These are phyloP conservation scores for Triticum monococcum DNA, from an alignment of 176 grass and related monocot genomes.

Conservation along the genomic window DNA sequence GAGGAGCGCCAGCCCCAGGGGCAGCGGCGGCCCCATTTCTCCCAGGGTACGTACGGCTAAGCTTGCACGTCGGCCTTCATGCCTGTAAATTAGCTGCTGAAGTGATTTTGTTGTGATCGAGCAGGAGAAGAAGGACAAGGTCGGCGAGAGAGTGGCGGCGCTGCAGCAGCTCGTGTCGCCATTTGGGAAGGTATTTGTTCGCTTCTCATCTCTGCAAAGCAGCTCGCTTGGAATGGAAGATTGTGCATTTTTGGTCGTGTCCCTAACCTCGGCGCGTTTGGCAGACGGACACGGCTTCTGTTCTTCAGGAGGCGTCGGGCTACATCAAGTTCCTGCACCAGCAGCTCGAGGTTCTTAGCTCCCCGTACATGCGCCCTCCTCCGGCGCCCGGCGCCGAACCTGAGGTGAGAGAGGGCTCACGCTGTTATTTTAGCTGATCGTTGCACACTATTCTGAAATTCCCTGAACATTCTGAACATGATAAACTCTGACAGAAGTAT, in stretches of 20 bases:
- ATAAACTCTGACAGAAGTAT: background rate
- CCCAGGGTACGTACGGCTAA: slow-evolving; percentile 34
- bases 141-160: slow-evolving; percentile 70
- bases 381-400: slow-evolving; percentile 19
- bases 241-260: background rate
- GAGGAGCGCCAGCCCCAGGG: slow-evolving; percentile 44
- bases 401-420: slow-evolving; percentile 53
- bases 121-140: slow-evolving; percentile 98
- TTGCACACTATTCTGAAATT: background rate
- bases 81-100: background rate
- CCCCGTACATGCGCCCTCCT: slow-evolving; percentile 66
- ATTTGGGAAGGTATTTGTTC: slow-evolving; percentile 71
- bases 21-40: slow-evolving; percentile 20
- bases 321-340: slow-evolving; percentile 97
- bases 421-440: background rate
- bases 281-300: slow-evolving; percentile 95
- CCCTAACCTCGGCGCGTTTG: background rate
- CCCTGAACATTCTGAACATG: background rate
- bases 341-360: slow-evolving; percentile 89
- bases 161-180: slow-evolving; percentile 94
- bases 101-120: background rate
- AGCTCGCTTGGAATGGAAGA: background rate
- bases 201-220: background rate
- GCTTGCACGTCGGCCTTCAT: background rate
- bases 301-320: slow-evolving; percentile 81